A percentile compares a stretch with the other conserved stretches of the same genome.
These are phyloP conservation scores for Stereum hirsutum DNA, from an alignment of 1,284 basidiomycete species.

Conservation along the genomic window DNA sequence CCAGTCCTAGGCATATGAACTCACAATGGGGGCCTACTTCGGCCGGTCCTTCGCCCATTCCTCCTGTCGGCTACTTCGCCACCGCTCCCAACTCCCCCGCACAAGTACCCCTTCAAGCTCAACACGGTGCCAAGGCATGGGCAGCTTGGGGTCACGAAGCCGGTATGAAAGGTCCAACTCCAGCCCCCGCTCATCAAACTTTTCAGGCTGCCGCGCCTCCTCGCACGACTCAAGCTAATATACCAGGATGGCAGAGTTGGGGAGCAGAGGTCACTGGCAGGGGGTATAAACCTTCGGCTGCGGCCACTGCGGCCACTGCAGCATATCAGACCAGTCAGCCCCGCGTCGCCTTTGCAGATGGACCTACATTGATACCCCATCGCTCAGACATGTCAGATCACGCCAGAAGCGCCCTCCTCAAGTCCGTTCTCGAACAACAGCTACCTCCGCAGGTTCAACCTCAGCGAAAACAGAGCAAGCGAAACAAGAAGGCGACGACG, in stretches of 20 bases:
- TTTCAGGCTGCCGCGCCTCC: no score
- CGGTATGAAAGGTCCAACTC: neutral
- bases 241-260: neutral
- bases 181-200: no score
- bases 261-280: slow-evolving; percentile 3
- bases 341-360: slow-evolving; percentile 8
- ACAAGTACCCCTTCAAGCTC: no score
- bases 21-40: neutral
- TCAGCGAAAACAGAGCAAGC: slow-evolving; percentile 2
- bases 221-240: no score
- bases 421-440: neutral
- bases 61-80: no score
- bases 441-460: neutral
- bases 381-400: neutral
- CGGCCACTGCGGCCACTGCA: no score
- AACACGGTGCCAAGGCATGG: neutral
- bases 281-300: neutral
- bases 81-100: no score
- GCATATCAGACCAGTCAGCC: neutral
- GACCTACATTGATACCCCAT: slow-evolving; percentile 6
- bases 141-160: neutral
- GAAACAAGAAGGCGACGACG: slow-evolving; percentile 8
- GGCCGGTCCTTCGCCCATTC: no score
- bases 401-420: neutral
- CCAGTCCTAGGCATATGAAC: neutral